Base-by-base conservation (phyloP, 139 green algal genomes). In the Chlamydomonas applanata region DNA sequence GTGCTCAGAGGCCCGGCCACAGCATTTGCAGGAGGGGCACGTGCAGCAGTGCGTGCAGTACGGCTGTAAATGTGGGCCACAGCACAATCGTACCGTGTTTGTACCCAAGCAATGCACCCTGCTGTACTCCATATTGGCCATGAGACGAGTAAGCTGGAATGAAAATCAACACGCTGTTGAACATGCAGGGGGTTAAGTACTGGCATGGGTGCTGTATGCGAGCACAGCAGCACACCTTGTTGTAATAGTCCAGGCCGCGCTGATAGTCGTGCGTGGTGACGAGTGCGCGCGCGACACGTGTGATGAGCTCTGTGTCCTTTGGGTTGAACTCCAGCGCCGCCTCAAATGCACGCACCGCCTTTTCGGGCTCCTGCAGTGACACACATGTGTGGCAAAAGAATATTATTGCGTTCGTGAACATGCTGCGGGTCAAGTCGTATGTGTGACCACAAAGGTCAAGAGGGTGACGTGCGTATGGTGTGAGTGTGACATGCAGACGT, bases 211-310 rank as follows among this genome's bases (percentile, higher is more conserved):
- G n/a, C n/a, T n/a, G n/a, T n/a, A n/a, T n/a, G n/a, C 30, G n/a
- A 4, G 16, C 24, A 2, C 62, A 9, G 7, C 30, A 49, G 13
- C 35, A 24, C 36, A 84, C 80, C 71, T 82, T 88, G 76, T 91
- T 90, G 77, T 89, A 94, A 75, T 91, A 94, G 70, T 91, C 86
- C 25, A 96, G 75, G 27, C 87, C 90, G 0, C 86, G 79, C 36
- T 87, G 71, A 79, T 92, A 94, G 81, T 94, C 78, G 40, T 94
- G 91, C 49, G 83, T 90, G 25, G 79, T 83, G 4, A 94, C 78
- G 24, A 92, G 76, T 27, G 87, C 90, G 1, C 75, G 70, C 3
- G 81, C 88, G 25, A 84, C 74, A 29, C 71, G 62, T 1, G 25
- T 69, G 36, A 84, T 67, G 2, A 89, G 80, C 46, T 84, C 73